Base-by-base conservation (phyloP, 768 basidiomycete species). In the Rhodocollybia butyracea region DNA sequence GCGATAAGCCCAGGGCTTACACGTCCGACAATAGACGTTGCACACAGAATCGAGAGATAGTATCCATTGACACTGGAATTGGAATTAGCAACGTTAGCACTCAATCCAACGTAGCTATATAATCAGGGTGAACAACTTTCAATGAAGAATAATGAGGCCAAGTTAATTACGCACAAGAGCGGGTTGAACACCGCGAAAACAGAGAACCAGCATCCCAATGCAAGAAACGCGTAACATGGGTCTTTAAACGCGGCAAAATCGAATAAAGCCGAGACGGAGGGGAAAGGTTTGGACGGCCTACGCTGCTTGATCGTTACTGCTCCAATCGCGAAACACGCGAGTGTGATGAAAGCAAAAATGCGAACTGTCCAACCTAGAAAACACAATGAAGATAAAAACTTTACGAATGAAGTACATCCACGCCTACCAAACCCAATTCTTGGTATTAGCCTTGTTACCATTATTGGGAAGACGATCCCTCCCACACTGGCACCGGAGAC, bases 401-500 rank as follows among this genome's bases (percentile, higher is more conserved):
- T 27, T 12, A 22, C 7, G 34, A 30, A 24, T 21, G 12, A 34
- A 38, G 12, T 11, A 31, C 30, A 31, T 30, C 6, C 15, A 15
- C 17, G 38, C 56, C 21, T 51, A 61, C 63, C 64, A 29, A 66
- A 66, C 12, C 64, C 64, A 24, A 64, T 59, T 10, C 48, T 55
- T 1, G 59, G 59, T 15, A 65, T 57, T 15, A 64, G 53, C 6
- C 47, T 56, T 43, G 58, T 39, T 22, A 64, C 43, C 62, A 66
- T 64, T 40, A 68, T 59, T 1, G 69, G 68, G 29, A 68, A 69
- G 12, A 71, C 55, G 27, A 71, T 65, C 17, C 72, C 69, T 0
- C 74, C 73, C 4, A 69, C 39, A 6, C 66, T 65, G 5, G 63
- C 62, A 6, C 71, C 69, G 11, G 66, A 66, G 1, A 68, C 63